Evolutionary conservation across 2,329 filamentous ascomycete species (phyloP), one percentile per base, ranked within the genome.

Genomic region (Sporothrix brunneoviolacea): DNA sequence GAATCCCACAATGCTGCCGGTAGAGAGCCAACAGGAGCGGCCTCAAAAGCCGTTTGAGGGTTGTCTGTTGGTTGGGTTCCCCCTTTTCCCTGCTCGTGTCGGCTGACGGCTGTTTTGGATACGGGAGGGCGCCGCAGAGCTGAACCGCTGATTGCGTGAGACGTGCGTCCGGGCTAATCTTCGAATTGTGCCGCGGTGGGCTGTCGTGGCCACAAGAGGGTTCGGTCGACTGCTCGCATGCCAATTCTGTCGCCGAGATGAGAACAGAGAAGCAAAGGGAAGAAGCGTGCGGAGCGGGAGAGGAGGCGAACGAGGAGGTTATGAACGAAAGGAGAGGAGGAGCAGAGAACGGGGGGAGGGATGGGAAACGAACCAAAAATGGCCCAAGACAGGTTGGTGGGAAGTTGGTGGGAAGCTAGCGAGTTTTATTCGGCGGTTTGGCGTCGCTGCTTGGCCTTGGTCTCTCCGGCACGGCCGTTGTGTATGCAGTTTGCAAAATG

Each of bases 391-490:
- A 50, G 39, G 36, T 16, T n/a, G n/a, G n/a, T n/a, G n/a, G n/a
- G n/a, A 18, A 12, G 35, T 37, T 48, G 37, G 46, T 22, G 46
- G 46, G 46, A 49, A 36, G 46, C 46, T 48, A 48, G 46, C 27
- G 46, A 35, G 46, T 48, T 41, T 40, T 48, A 16, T 35, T 49
- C 30, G 30, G 46, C 18, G 46, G 19, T 47, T 46, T 38, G 24
- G 35, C 24, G 35, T 32, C 21, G 30, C 30, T 33, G 18, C 22
- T 33, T 18, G 41, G 7, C 7, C 22, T 33, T 36, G 15, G 21
- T 21, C 10, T 15, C 9, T 39, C 15, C 24, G 24, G 24, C 24
- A 28, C 6, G 24, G 24, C n/a, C n/a, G n/a, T n/a, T n/a, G n/a
- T n/a, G n/a, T n/a, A n/a, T n/a, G n/a, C n/a, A n/a, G n/a, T n/a